Conservation (phyloP, 805 yeast genomes). For the Lachancea mirantina region DNA sequence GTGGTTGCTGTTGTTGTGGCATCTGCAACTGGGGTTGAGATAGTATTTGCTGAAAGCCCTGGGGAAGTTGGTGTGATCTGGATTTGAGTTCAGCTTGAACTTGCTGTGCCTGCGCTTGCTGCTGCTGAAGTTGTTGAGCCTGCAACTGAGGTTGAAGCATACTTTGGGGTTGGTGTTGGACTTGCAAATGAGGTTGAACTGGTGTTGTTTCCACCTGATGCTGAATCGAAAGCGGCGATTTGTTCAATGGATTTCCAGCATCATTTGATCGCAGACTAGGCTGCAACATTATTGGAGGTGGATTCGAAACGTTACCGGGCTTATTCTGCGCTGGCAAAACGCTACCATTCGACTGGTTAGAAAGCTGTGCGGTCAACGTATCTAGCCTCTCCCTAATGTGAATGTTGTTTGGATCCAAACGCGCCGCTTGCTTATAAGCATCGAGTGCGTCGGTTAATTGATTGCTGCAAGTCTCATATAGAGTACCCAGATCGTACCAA, state of each 20-base stretch:
- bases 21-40: constrained; percentile 18
- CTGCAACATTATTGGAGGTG: constrained; percentile 28
- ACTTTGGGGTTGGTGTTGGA: constrained; percentile 4
- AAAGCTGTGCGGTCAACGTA: constrained; percentile 55
- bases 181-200: constrained; percentile 13
- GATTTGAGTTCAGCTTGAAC: background rate
- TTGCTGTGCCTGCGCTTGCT: constrained; percentile 8
- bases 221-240: constrained; percentile 7
- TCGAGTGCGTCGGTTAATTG: constrained; percentile 92
- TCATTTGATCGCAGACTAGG: constrained; percentile 29
- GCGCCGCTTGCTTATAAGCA: constrained; percentile 94
- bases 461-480: constrained; percentile 95
- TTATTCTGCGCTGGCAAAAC: constrained; percentile 20
- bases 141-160: constrained; percentile 1
- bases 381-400: constrained; percentile 91
- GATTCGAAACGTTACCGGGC: constrained; percentile 11
- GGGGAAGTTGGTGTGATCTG: constrained; percentile 21
- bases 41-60: constrained; percentile 13
- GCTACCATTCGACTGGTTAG: constrained; percentile 32
- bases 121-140: constrained; percentile 8
- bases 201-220: constrained; percentile 11
- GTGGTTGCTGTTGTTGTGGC: background rate
- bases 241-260: constrained; percentile 26
- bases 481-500: constrained; percentile 96
- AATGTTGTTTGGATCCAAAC: constrained; percentile 88